These are phyloP conservation scores for Exophiala phaeomuriformis DNA, from an alignment of 2,329 filamentous ascomycete genomes.

Conservation along the genomic window DNA sequence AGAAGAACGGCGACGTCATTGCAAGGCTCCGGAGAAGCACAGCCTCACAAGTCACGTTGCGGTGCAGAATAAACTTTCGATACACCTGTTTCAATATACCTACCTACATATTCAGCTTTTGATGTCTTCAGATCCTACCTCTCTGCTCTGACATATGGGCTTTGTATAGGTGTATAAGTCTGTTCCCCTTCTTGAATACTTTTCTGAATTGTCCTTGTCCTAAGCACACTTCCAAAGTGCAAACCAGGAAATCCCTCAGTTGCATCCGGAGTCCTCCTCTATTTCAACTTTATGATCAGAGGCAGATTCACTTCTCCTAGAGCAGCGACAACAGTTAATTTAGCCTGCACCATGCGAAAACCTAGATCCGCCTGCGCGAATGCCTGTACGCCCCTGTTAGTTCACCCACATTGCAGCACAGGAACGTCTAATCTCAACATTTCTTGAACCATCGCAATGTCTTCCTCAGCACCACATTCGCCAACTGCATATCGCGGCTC, in stretches of 20 bases:
- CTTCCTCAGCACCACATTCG: constrained; percentile 17
- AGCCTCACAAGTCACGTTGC: no score
- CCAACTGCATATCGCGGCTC: constrained; percentile 7
- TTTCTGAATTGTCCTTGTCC: no score
- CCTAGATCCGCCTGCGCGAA: not conserved
- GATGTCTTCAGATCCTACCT: no score
- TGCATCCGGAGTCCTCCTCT: not conserved
- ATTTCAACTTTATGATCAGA: not conserved
- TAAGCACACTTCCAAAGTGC: not conserved
- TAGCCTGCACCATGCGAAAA: not conserved
- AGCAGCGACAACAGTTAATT: not conserved
- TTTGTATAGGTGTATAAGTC: no score
- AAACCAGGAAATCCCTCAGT: not conserved
- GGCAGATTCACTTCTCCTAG: not conserved
- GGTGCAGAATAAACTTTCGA: no score
- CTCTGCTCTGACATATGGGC: no score
- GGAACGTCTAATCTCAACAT: not conserved
- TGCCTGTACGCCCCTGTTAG: not conserved
- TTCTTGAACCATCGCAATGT: constrained; percentile 6
- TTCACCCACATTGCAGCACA: not conserved
- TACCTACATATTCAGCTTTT: no score
- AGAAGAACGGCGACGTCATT: no score
- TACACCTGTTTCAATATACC: no score
- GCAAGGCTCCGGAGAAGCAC: no score
- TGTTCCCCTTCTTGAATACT: no score